Base-by-base conservation (phyloP, 2,329 filamentous ascomycete genomes). In the Aspergillus hiratsukae region DNA sequence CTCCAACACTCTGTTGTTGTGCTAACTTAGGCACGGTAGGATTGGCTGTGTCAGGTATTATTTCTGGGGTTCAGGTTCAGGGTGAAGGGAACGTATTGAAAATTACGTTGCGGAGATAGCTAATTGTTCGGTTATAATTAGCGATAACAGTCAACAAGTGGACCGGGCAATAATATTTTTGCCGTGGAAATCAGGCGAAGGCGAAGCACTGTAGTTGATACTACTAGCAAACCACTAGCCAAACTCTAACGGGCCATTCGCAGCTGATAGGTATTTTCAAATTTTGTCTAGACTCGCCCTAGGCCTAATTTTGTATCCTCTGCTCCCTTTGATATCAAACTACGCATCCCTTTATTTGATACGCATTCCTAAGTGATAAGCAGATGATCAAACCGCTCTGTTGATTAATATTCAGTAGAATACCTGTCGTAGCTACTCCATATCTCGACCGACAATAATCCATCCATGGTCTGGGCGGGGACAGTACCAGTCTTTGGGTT, bases 221-320 rank as follows among this genome's bases (percentile, higher is more conserved):
- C 52, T 54, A 23, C 23, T 23, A 57, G 52, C 43, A 40, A 48
- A 49, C 25, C 48, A 50, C 55, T 57, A 57, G 52, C 48, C 40
- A 55, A 46, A 55, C 49, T 55, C 49, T 55, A 52, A 52, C 28
- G 11, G 25, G 31, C 10, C 28, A 48, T 41, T 31, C 27, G 35
- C 46, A 55, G 53, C 35, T 31, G 41, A 55, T 45, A 48, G 49
- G 43, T 55, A 48, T 28, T 52, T 50, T 52, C 45, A 50, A 41
- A 35, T 21, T 40, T 31, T 19, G 45, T 46, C 53, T 55, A 55
- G 35, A 25, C 40, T 21, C 37, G 25, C 17, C 37, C 4, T 29
- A 40, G 45, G 3, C n/a, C 37, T 45, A 21, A 35, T 28, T 51
- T 27, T 41, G 49, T 55, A 46, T 23, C 37, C 23, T 52, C 53